A percentile compares a stretch with the other conserved stretches of the same genome.
Evolutionary conservation across 2,329 filamentous ascomycete species (phyloP).

Genomic region (Alternaria gaisen): DNA sequence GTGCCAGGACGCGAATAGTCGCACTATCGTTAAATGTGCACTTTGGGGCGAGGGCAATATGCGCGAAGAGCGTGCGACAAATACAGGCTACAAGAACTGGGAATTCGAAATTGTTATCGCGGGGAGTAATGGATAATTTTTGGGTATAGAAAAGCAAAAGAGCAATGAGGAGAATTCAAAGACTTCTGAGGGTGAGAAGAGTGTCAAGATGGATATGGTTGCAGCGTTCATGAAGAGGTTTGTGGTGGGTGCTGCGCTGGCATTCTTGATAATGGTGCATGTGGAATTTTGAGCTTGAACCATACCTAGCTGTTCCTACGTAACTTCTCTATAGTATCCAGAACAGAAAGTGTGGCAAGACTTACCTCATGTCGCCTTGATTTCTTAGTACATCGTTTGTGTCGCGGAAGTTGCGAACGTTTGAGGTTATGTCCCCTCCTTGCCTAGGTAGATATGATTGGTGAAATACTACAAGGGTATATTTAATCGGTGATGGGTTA

Average conservation of each 20-base stretch:
- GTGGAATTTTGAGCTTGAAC: not conserved
- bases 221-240: not conserved
- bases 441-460: no score
- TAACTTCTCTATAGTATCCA: not conserved
- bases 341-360: not conserved
- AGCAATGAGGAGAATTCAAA: not conserved
- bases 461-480: no score
- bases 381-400: no score
- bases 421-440: no score
- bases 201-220: not conserved
- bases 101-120: constrained; percentile 12
- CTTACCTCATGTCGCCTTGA: no score
- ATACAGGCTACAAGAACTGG: constrained; percentile 10
- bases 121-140: constrained; percentile 12
- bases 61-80: not conserved
- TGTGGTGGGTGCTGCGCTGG: not conserved
- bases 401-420: no score
- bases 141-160: not conserved
- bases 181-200: not conserved
- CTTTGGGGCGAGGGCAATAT: constrained; percentile 7
- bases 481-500: no score
- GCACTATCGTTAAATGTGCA: constrained; percentile 14
- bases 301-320: not conserved
- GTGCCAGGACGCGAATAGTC: constrained; percentile 5
- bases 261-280: not conserved